These are phyloP conservation scores for Zizania latifolia DNA, from an alignment of 176 grass and related monocot genomes.

Conservation along the genomic window DNA sequence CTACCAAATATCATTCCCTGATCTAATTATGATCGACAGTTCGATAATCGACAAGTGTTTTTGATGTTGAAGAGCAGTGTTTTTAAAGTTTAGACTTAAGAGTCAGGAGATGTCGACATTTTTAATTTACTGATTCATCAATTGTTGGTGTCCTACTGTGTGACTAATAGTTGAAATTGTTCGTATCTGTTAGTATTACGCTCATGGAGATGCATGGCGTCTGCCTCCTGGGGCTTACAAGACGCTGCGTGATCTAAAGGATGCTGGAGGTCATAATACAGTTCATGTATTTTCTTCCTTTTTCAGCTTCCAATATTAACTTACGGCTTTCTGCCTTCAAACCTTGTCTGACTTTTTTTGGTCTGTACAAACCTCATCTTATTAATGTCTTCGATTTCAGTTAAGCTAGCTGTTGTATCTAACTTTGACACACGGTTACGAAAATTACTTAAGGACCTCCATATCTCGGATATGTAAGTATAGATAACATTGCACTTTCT, in stretches of 20 bases:
- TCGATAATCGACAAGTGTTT: background rate
- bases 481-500: background rate
- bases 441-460: slow-evolving; percentile 69
- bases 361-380: background rate
- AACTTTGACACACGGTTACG: slow-evolving; percentile 80
- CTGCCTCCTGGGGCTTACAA: slow-evolving; percentile 60
- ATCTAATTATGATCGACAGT: background rate
- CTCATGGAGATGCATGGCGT: slow-evolving; percentile 73
- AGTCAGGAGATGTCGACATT: background rate
- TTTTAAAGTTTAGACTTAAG: background rate
- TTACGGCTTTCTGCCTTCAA: background rate
- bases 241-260: slow-evolving; percentile 50
- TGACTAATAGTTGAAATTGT: background rate
- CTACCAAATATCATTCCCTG: background rate
- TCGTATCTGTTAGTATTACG: slow-evolving; percentile 46
- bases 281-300: slow-evolving; percentile 25
- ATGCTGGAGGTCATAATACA: slow-evolving; percentile 69
- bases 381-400: slow-evolving; percentile 48
- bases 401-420: slow-evolving; percentile 89
- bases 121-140: background rate
- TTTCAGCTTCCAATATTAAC: slow-evolving; percentile 6
- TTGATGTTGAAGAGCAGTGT: background rate
- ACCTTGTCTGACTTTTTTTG: background rate
- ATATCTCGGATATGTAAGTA: slow-evolving; percentile 69
- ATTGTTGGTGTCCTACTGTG: background rate